Percentiles rank a stretch among this genome's conserved stretches.
These are phyloP conservation scores for Haplographium delicatum DNA, from an alignment of 495 filamentous ascomycete species.

Conservation along the genomic window DNA sequence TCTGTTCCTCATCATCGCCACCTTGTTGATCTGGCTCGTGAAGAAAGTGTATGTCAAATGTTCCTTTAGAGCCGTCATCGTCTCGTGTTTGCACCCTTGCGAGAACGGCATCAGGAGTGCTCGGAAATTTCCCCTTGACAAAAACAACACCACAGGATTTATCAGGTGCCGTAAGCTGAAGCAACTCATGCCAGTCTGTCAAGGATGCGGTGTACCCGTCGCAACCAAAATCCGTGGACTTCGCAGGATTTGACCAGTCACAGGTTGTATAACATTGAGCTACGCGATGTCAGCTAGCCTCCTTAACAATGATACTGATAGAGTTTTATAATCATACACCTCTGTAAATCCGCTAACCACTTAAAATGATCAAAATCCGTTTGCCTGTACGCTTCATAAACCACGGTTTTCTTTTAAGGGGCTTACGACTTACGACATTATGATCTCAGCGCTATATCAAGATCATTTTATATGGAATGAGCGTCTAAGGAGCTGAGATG, in stretches of 20 bases:
- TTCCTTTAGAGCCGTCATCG: background rate
- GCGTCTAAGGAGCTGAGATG: no score
- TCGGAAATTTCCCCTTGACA: constrained; percentile 10
- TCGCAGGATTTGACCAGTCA: constrained; percentile 1
- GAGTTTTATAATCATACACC: background rate
- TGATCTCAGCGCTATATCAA: no score
- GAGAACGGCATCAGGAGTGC: constrained; percentile 13
- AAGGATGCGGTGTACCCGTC: constrained; percentile 19
- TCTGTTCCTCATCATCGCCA: no score
- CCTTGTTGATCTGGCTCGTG: background rate
- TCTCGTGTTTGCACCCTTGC: constrained; percentile 9
- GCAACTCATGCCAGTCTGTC: constrained; percentile 11
- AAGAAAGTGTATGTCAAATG: constrained; percentile 7
- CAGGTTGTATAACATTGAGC: constrained; percentile 13
- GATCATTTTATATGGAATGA: no score
- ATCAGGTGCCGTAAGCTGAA: constrained; percentile 19
- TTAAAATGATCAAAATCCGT: no score
- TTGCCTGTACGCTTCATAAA: no score
- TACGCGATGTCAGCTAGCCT: background rate
- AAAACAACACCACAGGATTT: constrained; percentile 5
- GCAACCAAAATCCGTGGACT: constrained; percentile 11
- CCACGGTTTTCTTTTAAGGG: no score
- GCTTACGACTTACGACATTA: no score
- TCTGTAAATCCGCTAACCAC: constrained; percentile 12
- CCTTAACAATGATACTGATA: background rate